Conservation (phyloP, 345 rosid species). For the Euphorbia lathyris region DNA sequence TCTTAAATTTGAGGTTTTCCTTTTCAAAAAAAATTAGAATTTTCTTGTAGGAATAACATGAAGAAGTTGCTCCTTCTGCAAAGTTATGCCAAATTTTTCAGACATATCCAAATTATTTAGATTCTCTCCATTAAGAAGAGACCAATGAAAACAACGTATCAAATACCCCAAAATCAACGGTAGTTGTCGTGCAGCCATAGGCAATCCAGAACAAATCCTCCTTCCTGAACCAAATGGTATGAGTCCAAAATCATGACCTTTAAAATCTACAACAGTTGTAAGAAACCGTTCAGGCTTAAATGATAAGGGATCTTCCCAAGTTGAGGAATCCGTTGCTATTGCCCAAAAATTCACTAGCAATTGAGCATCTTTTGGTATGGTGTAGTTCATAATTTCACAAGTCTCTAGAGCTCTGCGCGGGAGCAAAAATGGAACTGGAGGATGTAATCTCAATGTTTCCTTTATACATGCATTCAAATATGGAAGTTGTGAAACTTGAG, state of each 20-base stretch:
- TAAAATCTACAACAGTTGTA: not conserved
- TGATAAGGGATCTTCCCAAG: slow-evolving; percentile 18
- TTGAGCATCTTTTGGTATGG: slow-evolving; percentile 16
- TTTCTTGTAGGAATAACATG: not conserved
- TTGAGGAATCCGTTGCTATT: slow-evolving; percentile 6
- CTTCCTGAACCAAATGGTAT: slow-evolving; percentile 23
- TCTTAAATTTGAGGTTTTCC: no score
- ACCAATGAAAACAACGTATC: slow-evolving; percentile 9
- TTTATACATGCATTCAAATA: slow-evolving; percentile 14
- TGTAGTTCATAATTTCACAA: slow-evolving; percentile 21
- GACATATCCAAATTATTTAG: not conserved
- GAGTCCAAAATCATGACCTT: slow-evolving; percentile 9
- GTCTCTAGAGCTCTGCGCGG: slow-evolving; percentile 14
- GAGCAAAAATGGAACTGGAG: slow-evolving; percentile 18
- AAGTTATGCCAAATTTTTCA: not conserved
- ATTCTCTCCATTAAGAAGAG: slow-evolving; percentile 13
- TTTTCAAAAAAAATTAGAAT: no score
- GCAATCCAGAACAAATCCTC: slow-evolving; percentile 18
- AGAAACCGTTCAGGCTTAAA: slow-evolving; percentile 23
- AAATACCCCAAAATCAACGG: slow-evolving; percentile 9
- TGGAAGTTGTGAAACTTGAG: slow-evolving; percentile 4
- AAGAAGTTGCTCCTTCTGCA: slow-evolving; percentile 5
- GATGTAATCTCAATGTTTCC: slow-evolving; percentile 21
- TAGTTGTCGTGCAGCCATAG: slow-evolving; percentile 4
- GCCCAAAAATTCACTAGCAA: slow-evolving; percentile 21